Evolutionary conservation across 2,329 filamentous ascomycete genomes (phyloP), one percentile per base, ranked within the genome.

Genomic region (Cladosporium sp.): DNA sequence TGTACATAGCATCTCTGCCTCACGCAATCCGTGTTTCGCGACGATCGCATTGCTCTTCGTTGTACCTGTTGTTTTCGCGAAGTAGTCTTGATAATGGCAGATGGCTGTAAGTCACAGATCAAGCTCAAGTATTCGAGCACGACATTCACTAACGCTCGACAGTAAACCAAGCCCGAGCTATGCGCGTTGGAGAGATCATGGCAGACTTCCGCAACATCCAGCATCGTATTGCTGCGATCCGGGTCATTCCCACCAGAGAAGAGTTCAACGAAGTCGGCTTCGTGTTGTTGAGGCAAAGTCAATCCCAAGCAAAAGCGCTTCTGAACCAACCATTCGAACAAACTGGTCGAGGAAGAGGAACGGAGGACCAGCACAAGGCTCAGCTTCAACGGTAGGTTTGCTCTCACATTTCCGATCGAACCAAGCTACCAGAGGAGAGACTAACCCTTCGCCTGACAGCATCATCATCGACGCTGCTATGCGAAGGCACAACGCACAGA

Each of bases 141-240:
- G 22, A 28, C 3, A 10, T 14, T n/a, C 19, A 33, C 33, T 38
- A 37, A 46, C 34, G 7, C 22, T 28, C 7, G 18, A 40, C 64
- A 85, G 82, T 83, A 60, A 85, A 85, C 63, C 76, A 83, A 64
- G 80, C 79, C 54, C 79, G 82, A 63, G 81, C 82, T 46, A 72
- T 84, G 66, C 77, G 82, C 59, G 70, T 85, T 58, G 74, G 80
- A 43, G 82, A 85, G 67, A 76, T 85, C 63, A 81, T 85, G 71
- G 77, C 77, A 57, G 82, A 85, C 69, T 85, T 81, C 64, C 79
- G 81, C 49, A 81, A 79, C 52, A 69, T 84, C 3, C 78, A 83
- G 58, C 67, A 77, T 56, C 80, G 82, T 63, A 79, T 84, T 53
- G 73, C 75, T 31, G 73, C 80, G 55, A 74, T 81, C 54, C 74